Conservation (phyloP, 2,329 filamentous ascomycete genomes). For the Pseudogymnoascus sp. region DNA sequence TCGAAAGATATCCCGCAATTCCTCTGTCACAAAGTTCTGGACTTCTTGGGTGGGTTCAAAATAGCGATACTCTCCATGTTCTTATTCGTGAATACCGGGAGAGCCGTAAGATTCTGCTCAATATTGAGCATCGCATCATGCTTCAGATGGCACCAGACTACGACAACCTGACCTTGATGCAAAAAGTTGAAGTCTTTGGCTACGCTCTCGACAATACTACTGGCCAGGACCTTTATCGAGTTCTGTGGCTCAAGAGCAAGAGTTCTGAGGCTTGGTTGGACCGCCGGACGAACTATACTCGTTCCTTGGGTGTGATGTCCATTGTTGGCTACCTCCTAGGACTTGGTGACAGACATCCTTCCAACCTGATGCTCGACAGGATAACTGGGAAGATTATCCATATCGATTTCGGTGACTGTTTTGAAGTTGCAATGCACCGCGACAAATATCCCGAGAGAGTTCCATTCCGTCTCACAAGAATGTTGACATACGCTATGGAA, state of each 20-base stretch:
- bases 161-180: constrained; percentile 97
- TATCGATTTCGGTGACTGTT: constrained; percentile 99
- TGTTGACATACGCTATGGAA: constrained; percentile 99
- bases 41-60: constrained; percentile 91
- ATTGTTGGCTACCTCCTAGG: constrained; percentile 99
- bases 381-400: constrained; percentile 96
- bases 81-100: constrained; percentile 97
- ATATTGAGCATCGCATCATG: constrained; percentile 99
- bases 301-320: constrained; percentile 97
- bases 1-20: constrained; percentile 94
- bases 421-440: constrained; percentile 98
- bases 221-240: constrained; percentile 94
- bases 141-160: constrained; percentile 99
- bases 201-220: constrained; percentile 99
- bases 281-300: constrained; percentile 95
- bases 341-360: constrained; percentile 91
- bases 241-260: constrained; percentile 98
- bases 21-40: constrained; percentile 94
- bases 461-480: constrained; percentile 93
- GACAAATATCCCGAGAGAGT: constrained; percentile 98
- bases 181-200: constrained; percentile 98
- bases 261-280: constrained; percentile 97
- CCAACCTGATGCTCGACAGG: constrained; percentile 94
- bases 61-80: constrained; percentile 94
- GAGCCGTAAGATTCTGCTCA: constrained; percentile 91